These are phyloP conservation scores for Rubia yunnanensis DNA, from an alignment of 257 asterid genomes.

Conservation along the genomic window DNA sequence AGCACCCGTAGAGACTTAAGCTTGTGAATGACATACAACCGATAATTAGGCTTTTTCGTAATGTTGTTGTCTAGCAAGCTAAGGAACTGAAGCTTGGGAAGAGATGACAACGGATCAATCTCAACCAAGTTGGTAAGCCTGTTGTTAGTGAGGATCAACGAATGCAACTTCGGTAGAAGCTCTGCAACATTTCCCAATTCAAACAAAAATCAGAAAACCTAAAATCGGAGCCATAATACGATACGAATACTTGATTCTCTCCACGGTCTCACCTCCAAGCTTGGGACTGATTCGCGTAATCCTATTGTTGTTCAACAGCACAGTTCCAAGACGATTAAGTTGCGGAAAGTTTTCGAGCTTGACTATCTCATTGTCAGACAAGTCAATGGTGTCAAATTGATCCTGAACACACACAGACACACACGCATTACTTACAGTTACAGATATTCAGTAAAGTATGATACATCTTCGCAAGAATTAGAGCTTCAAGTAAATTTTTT, in stretches of 20 bases:
- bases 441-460: conserved; percentile 5
- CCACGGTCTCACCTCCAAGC: conserved; percentile 58
- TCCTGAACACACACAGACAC: conserved; percentile 38
- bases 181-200: conserved; percentile 43
- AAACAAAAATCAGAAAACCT: neutral
- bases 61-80: conserved; percentile 88
- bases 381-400: conserved; percentile 92
- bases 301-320: conserved; percentile 85
- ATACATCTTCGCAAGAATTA: neutral
- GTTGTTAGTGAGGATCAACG: conserved; percentile 87
- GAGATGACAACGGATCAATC: conserved; percentile 88
- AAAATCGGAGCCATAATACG: neutral
- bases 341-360: conserved; percentile 87
- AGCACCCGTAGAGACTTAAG: conserved; percentile 73
- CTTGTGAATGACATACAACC: conserved; percentile 89
- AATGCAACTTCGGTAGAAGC: conserved; percentile 82
- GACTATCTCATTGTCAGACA: conserved; percentile 98
- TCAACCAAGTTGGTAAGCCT: conserved; percentile 87
- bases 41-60: conserved; percentile 93
- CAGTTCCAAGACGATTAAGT: conserved; percentile 77
- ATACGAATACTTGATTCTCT: neutral
- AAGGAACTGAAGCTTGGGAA: conserved; percentile 80
- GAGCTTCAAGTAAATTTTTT: too few species aligned
- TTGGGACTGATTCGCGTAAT: conserved; percentile 92
- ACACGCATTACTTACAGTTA: neutral